A percentile compares a stretch with the other conserved stretches of the same genome.
These are phyloP conservation scores for Urochloa ruziziensis DNA, from an alignment of 176 grass and related monocot species.

Conservation along the genomic window DNA sequence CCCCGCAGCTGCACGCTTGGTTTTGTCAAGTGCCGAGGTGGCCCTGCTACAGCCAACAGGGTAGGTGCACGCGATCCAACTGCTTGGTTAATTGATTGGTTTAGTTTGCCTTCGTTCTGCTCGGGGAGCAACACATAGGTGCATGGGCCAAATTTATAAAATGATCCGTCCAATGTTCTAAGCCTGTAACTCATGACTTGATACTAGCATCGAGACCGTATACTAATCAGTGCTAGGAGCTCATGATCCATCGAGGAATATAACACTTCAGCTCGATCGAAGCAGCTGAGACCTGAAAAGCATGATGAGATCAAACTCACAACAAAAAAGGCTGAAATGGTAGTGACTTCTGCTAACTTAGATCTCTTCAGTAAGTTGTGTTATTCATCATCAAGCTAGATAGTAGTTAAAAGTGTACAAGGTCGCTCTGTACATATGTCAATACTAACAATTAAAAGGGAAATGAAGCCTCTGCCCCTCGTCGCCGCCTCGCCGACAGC, in stretches of 20 bases:
- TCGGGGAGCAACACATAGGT: background rate
- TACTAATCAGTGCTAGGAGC: background rate
- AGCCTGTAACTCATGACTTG: background rate
- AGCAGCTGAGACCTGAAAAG: background rate
- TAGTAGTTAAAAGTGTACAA: background rate
- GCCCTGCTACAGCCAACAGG: no score
- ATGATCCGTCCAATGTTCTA: no score
- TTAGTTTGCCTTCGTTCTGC: no score
- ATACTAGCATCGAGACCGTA: background rate
- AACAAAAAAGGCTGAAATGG: background rate
- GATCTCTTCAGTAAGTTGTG: background rate
- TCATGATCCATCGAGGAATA: background rate
- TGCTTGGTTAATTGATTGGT: no score
- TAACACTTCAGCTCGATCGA: background rate
- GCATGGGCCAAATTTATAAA: background rate
- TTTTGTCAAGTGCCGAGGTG: no score
- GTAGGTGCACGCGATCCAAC: no score
- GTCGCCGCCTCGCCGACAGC: background rate
- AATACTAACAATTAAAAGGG: background rate
- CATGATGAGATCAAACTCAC: background rate
- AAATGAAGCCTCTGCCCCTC: background rate
- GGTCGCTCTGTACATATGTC: background rate
- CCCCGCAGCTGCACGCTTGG: no score
- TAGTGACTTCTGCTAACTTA: background rate
- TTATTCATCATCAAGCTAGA: constrained; percentile 3